Base-by-base conservation (phyloP, 768 basidiomycete species). In the Hemileccinum rubropunctum region DNA sequence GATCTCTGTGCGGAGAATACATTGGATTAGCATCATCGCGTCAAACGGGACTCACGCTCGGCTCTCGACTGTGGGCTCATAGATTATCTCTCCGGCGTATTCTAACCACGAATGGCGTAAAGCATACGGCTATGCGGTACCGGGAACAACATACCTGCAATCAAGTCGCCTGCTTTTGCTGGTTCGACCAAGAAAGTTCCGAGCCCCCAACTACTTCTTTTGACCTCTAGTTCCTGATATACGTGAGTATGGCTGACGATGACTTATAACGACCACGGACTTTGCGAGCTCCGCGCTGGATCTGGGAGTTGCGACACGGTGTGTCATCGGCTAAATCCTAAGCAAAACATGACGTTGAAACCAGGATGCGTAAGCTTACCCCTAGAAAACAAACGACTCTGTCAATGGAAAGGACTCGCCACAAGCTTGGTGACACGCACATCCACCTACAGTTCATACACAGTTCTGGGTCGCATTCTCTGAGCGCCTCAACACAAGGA, bases 391-490 rank as follows among this genome's bases (percentile, higher is more conserved):
- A 38, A 47, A 42, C 14, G n/a, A n/a, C 35, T 36, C 17, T 10
- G 30, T 45, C 6, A 26, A 38, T 33, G 20, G 23, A 23, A 23
- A 42, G 11, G 23, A 10, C 17, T 13, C 28, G 35, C 4, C 10
- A 6, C 15, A 14, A 8, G 20, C 32, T 15, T 34, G 35, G 26
- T 23, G 33, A 43, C 17, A 68, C 74, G 56, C 38, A 83, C 81
- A 62, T 74, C 47, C 76, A 71, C 52, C 71, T 67, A 59, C 85
- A 85, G 12, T 68, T 68, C 11, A 57, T 6, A 52, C 88, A 90
- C 9, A 86, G 50, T 32, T 81, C 80, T 3, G 85, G 84, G 62
- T 88, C 84, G 51, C 88, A 90, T 61, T 89, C 88, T 32, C 81
- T 72, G 9, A 68, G 59, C 0, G 73, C 68, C 18, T 57, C 63